Evolutionary conservation across 108 stramenopile genomes (phyloP), one percentile per base, ranked within the genome.

Genomic region (Skeletonema potamos): DNA sequence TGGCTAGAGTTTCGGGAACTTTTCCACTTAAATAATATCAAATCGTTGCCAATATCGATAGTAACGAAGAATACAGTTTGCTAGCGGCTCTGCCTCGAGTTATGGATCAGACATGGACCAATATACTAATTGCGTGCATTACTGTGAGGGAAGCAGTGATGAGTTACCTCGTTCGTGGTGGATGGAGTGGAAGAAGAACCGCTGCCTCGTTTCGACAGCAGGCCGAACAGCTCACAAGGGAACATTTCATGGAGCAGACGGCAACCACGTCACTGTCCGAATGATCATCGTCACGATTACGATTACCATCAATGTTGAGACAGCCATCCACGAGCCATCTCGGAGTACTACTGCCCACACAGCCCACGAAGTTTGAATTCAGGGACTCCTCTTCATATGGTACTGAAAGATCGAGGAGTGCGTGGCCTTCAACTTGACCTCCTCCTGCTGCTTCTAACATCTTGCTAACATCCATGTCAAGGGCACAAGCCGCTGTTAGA

Each of bases 401-500:
- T 10, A 11, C 39, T 32, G 39, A 51, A 51, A 51, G 48, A 51
- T 51, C 48, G 48, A 51, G 48, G 48, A 51, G 48, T 51, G 48
- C 48, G 48, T 51, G 48, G 18, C 22, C 48, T 51, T 51, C 48
- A 51, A 51, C 48, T 51, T 51, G 48, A 51, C 48, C 20, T 20
- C 20, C 48, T 22, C 3, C 22, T 22, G 2, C 2, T 51, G 18
- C n/a, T n/a, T n/a, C n/a, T n/a, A n/a, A n/a, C n/a, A n/a, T n/a
- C n/a, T n/a, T 46, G 17, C 2, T 18, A 51, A 51, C 48, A 15
- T 51, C 48, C 48, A 51, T 51, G 48, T 15, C 48, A 51, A 41
- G 36, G 12, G 39, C 15, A 41, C 39, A 41, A 51, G 48, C 48
- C 48, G 44, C 18, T 51, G 22, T 22, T 20, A 51, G 43, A 17